Base-by-base conservation (phyloP, 257 asterid species). In the Phtheirospermum japonicum region DNA sequence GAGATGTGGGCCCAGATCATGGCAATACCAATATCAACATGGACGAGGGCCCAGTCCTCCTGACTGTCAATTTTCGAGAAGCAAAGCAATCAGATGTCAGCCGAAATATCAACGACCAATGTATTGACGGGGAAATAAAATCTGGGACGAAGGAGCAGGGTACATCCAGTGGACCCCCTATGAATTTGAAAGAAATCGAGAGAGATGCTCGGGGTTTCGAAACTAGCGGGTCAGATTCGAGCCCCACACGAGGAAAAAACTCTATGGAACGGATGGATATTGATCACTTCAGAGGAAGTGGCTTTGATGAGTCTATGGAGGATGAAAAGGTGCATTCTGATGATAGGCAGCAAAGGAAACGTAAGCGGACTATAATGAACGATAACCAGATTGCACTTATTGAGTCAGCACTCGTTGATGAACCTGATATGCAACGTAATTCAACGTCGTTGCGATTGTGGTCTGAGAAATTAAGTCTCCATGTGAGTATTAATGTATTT, bases 351-450 rank as follows among this genome's bases (percentile, higher is more conserved):
- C 94, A 83, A 69, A 83, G 88, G 77, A 93, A 89, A 71, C 90
- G 99, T 63, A 93, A 93, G 73, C 78, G 99, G 14, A 85, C 96
- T 40, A 65, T 93, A 61, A 93, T 93, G 99, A 90, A 90, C 46
- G 99, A 89, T 26, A 77, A 74, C 40, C 99, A 93, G 77, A 80
- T 93, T 14, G 67, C 79, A 45, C 85, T 82, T 37, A 78, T 89
- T 20, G 99, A 93, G 80, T 73, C 77, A 57, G 97, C 99, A 42
- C 79, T 93, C 55, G 61, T 66, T 52, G 80, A 76, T 12, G 96
- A 93, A 79, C 97, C 97, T 60, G 94, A 85, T 66, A 80, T 93
- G 96, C 97, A 93, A 70, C 90, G 97, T 39, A 89, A 89, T 74
- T 76, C 85, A 58, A 16, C 74, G 55, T 51, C 81, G 4, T 75